These are phyloP conservation scores for Acanthamoeba sp. DNA, from an alignment of 208 protist genomes.

Conservation along the genomic window DNA sequence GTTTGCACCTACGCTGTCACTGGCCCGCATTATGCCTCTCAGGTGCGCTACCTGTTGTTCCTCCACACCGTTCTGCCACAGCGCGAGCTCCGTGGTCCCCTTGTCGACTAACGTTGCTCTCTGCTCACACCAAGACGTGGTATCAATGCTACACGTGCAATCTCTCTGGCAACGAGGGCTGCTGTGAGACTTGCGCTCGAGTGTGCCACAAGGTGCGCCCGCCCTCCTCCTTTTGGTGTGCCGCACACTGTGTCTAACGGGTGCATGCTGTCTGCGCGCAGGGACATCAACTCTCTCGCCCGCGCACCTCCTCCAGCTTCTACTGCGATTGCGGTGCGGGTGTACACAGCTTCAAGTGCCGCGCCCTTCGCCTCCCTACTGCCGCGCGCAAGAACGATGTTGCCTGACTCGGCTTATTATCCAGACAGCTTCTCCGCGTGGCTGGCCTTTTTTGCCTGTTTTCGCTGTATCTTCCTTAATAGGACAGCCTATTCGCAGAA, in stretches of 20 bases:
- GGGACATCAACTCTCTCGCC: slow-evolving; percentile 29
- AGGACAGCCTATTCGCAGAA: too few relatives aligned
- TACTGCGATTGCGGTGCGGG: slow-evolving; percentile 50
- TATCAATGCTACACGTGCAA: slow-evolving; percentile 91
- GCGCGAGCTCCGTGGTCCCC: neutral
- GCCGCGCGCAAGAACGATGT: neutral
- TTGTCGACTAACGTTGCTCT: too few relatives aligned
- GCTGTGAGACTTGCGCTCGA: slow-evolving; percentile 87
- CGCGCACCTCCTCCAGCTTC: neutral
- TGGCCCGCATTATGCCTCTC: neutral
- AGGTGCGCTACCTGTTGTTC: neutral
- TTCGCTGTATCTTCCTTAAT: too few relatives aligned
- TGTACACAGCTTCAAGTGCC: slow-evolving; percentile 61
- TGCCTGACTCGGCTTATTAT: too few relatives aligned
- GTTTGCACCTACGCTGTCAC: slow-evolving; percentile 67
- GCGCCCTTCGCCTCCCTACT: slow-evolving; percentile 14
- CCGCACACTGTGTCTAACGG: slow-evolving; percentile 73
- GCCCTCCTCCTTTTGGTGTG: slow-evolving; percentile 79
- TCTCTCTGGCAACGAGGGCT: slow-evolving; percentile 86
- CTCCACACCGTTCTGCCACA: too few relatives aligned
- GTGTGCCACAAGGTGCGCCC: slow-evolving; percentile 81
- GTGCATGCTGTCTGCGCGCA: neutral
- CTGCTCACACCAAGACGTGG: slow-evolving; percentile 85
- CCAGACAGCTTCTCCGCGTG: too few relatives aligned
- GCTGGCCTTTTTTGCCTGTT: too few relatives aligned